These are phyloP conservation scores for Termitomyces sp. DNA, from an alignment of 768 basidiomycete species.

Conservation along the genomic window DNA sequence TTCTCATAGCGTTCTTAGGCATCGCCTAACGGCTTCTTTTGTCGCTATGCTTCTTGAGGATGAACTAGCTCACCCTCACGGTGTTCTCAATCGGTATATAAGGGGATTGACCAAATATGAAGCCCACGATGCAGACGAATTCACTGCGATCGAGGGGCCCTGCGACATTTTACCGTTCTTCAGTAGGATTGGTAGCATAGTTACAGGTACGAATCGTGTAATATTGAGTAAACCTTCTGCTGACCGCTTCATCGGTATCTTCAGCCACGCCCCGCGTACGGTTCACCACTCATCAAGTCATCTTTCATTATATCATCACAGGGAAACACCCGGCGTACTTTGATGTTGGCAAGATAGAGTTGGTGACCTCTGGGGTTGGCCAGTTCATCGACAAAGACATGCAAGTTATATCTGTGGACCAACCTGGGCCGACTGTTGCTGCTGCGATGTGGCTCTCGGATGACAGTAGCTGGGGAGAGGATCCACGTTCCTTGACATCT, in stretches of 20 bases:
- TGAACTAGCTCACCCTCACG: not conserved
- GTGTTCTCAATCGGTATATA: not conserved
- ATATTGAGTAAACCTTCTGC: not conserved
- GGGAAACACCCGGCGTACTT: not conserved
- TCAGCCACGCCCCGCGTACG: not conserved
- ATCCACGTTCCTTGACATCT: not conserved
- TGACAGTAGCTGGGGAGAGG: not conserved
- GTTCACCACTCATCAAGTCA: not conserved
- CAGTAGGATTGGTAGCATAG: not conserved
- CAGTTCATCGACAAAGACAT: slow-evolving; percentile 2
- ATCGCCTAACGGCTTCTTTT: not conserved
- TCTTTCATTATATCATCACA: not conserved
- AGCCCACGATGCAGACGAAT: not conserved
- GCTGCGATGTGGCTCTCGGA: not conserved
- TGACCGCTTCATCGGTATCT: too few species aligned
- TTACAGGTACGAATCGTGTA: not conserved
- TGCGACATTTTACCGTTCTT: not conserved
- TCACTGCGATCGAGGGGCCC: not conserved
- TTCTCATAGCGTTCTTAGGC: not conserved
- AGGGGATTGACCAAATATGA: not conserved
- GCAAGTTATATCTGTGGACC: not conserved
- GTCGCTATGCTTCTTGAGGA: not conserved
- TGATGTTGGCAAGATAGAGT: not conserved
- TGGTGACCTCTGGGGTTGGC: not conserved
- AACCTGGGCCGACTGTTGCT: not conserved